phyloP scores from a whole-genome alignment of 495 filamentous ascomycete species.

The Annulohypoxylon maeteangense region DNA sequence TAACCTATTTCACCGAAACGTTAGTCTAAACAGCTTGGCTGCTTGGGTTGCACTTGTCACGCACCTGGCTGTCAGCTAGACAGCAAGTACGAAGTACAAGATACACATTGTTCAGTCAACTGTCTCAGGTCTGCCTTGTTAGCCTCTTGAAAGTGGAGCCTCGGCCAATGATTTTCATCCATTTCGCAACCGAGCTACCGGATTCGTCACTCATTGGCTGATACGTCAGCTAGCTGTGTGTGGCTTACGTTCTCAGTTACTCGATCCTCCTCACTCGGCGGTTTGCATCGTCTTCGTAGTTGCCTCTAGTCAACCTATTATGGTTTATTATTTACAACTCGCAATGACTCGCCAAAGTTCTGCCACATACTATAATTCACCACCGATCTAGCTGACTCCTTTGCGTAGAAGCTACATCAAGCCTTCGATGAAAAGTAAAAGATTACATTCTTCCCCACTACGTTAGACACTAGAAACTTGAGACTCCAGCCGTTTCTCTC shows the following conservation, averaged over 20 bases:
- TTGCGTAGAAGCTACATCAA: neutral
- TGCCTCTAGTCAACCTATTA: slow-evolving; percentile 18
- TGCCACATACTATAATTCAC: slow-evolving; percentile 12
- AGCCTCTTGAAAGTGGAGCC: slow-evolving; percentile 25
- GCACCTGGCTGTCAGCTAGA: neutral
- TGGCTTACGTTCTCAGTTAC: slow-evolving; percentile 23
- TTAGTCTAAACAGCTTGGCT: neutral
- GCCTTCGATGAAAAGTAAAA: slow-evolving; percentile 7
- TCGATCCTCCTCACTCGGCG: slow-evolving; percentile 13
- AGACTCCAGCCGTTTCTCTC: slow-evolving; percentile 4
- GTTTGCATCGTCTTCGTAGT: slow-evolving; percentile 22
- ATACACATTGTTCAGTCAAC: no score
- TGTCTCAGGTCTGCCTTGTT: slow-evolving; percentile 25
- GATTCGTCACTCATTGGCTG: slow-evolving; percentile 35
- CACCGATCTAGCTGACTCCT: neutral
- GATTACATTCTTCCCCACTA: slow-evolving; percentile 20
- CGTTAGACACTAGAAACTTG: neutral
- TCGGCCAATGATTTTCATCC: slow-evolving; percentile 23
- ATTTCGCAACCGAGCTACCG: slow-evolving; percentile 13
- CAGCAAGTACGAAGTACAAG: neutral
- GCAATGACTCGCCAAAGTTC: slow-evolving; percentile 9
- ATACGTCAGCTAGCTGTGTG: slow-evolving; percentile 31
- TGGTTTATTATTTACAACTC: slow-evolving; percentile 11
- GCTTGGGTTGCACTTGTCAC: neutral
- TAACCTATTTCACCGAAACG: slow-evolving; percentile 26